These are phyloP conservation scores for Calonectria pseudoreteaudii DNA, from an alignment of 2,329 filamentous ascomycete species.

Conservation along the genomic window DNA sequence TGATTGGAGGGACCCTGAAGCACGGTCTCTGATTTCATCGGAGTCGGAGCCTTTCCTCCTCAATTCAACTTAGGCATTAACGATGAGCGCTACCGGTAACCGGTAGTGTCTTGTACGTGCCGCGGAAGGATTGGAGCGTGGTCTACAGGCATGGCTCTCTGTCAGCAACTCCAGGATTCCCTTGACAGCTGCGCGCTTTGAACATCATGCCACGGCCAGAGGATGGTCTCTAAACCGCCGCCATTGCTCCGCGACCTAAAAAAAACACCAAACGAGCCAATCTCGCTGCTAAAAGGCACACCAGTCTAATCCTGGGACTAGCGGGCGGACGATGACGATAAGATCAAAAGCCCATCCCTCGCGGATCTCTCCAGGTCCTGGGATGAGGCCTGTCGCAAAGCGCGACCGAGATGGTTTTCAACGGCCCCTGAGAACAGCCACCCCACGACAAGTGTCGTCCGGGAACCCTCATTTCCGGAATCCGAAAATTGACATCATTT, in stretches of 20 bases:
- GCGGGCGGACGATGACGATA: constrained; percentile 30
- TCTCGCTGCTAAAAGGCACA: constrained; percentile 10
- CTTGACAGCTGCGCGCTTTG: constrained; percentile 24
- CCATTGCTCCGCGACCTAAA: constrained; percentile 9
- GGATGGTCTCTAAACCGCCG: constrained; percentile 22
- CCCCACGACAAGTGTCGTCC: constrained; percentile 38
- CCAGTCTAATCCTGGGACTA: constrained; percentile 27
- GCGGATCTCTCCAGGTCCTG: constrained; percentile 28
- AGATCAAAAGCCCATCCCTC: constrained; percentile 36
- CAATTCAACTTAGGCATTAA: not conserved
- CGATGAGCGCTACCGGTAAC: not conserved
- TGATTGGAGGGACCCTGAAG: not conserved
- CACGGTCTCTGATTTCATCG: not conserved
- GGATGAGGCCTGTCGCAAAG: constrained; percentile 25
- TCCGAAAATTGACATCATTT: constrained; percentile 17
- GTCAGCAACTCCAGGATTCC: constrained; percentile 25
- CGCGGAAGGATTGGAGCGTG: constrained; percentile 16
- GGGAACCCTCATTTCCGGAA: constrained; percentile 21
- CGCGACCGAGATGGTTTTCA: constrained; percentile 8
- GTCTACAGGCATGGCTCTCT: constrained; percentile 28
- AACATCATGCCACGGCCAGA: constrained; percentile 37
- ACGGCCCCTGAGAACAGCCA: constrained; percentile 5
- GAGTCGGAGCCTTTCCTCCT: not conserved
- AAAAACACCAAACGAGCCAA: constrained; percentile 27
- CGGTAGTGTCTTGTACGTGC: constrained; percentile 9